Base-by-base conservation (phyloP, 352 stramenopile species). In the Phytophthora melonis region DNA sequence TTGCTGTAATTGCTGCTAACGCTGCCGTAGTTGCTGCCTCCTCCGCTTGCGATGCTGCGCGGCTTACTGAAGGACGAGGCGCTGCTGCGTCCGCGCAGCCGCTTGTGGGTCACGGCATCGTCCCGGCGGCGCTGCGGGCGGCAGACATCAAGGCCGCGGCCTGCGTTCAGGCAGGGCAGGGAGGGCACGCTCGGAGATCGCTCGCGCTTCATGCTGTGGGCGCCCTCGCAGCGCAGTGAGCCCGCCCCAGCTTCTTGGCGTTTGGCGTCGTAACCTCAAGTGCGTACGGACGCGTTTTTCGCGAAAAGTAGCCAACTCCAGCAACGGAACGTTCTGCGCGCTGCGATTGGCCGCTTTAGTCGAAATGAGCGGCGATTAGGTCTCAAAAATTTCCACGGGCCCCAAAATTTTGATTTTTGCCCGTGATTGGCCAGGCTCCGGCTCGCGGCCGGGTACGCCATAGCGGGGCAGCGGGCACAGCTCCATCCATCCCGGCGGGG, bases 201-300 rank as follows among this genome's bases (percentile, higher is more conserved):
- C 63, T 88, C 80, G 52, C 80, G 82, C 64, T 88, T 87, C 82
- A 89, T 89, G 27, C 49, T 69, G 39, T n/a, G 14, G 18, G n/a
- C 3, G 8, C 7, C 2, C 19, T 54, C 43, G 43, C 4, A 50
- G n/a, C n/a, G 47, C 19, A 54, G 18, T 27, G 47, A 23, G 18
- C 19, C 47, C n/a, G 47, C 47, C 11, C 47, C 18, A 23, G 47
- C 47, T 54, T 54, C 47, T 49, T 49, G 41, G 23, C 52, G 30
- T 47, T 41, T 53, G 32, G 55, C 36, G 32, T n/a, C 18, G 23
- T 13, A n/a, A 14, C 58, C 30, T 43, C 59, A 57, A 49, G 41
- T 49, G 41, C 41, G 41, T 49, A 6, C 39, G 27, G 43, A 18
- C 32, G 59, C 34, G 30, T 19, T 50, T 50, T 23, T 21, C 14